Evolutionary conservation across 371 early-diverging fungal species (phyloP).

Genomic region (Blakeslea trispora): DNA sequence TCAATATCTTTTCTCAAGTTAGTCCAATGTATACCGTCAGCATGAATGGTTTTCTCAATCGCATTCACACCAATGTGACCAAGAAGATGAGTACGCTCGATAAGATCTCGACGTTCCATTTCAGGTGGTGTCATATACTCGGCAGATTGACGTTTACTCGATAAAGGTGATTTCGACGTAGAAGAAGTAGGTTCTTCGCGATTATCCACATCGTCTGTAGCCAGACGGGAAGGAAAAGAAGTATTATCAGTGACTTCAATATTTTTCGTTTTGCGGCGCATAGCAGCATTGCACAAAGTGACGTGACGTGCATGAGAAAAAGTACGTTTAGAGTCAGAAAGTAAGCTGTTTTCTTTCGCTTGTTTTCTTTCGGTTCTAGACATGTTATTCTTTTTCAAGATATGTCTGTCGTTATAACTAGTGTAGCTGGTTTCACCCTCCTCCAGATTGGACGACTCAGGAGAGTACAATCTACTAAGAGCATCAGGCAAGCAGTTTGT

Average conservation of each 20-base stretch:
- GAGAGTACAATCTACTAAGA: constrained; percentile 8
- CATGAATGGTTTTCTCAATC: constrained; percentile 5
- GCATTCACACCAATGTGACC: constrained; percentile 20
- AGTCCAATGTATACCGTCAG: constrained; percentile 17
- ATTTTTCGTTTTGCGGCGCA: too few relatives aligned
- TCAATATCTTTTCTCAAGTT: constrained; percentile 1
- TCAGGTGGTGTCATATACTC: constrained; percentile 14
- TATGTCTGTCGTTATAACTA: not conserved
- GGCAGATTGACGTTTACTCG: not conserved
- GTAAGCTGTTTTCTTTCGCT: too few relatives aligned
- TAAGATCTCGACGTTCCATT: constrained; percentile 6
- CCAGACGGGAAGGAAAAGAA: too few relatives aligned
- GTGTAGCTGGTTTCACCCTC: constrained; percentile 1
- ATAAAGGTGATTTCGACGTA: not conserved
- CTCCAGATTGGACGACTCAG: constrained; percentile 6
- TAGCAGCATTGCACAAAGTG: not conserved
- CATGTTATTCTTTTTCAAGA: not conserved
- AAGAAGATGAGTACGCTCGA: constrained; percentile 13
- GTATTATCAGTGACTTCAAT: too few relatives aligned
- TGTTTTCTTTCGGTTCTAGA: too few relatives aligned
- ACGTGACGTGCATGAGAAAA: not conserved
- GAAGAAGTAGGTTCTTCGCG: too few relatives aligned
- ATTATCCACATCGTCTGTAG: too few relatives aligned
- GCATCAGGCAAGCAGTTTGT: constrained; percentile 15
- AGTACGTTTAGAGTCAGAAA: not conserved